Evolutionary conservation across 176 grass and related monocot species (phyloP), one percentile per base, ranked within the genome.

Genomic region (Phragmites australis): DNA sequence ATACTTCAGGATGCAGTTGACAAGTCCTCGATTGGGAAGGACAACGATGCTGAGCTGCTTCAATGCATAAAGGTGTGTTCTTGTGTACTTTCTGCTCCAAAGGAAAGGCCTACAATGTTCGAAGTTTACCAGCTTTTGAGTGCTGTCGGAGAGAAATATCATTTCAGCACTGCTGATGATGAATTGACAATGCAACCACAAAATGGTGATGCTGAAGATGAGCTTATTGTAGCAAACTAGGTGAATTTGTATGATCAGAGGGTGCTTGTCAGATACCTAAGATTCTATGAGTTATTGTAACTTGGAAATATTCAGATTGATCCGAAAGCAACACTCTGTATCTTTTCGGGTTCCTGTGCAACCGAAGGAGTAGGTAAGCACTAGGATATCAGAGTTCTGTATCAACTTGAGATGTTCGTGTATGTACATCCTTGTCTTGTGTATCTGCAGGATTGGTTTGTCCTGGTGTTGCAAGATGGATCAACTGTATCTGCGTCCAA

Each of bases 51-150:
- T 10, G 95, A 98, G 74, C 90, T 98, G 57, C 86, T 98, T 65
- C 95, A 98, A 62, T 89, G 92, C 67, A 82, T 98, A 81, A 94
- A 94, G 68, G 86, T 98, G 0, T 91, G 90, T 69, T 81, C 92
- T 31, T 98, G 95, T 78, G 92, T 90, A 44, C 78, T 93, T 34
- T 86, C 83, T 66, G 82, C 81, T 70, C 92, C 90, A 1, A 98
- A 91, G 78, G 95, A 94, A 83, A 89, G 95, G 31, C 95, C 92
- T 21, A 86, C 90, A 17, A 88, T 94, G 95, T 94, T 94, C 50
- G 95, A 98, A 82, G 92, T 98, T 48, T 98, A 89, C 88, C 92
- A 91, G 83, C 87, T 98, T 62, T 70, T 97, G 49, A 90, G 84
- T 74, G 92, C 92, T 80, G 86, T 93, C 45, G 95, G 92, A 9